Base-by-base conservation (phyloP, 2,329 filamentous ascomycete species). In the Fusarium scirpi region DNA sequence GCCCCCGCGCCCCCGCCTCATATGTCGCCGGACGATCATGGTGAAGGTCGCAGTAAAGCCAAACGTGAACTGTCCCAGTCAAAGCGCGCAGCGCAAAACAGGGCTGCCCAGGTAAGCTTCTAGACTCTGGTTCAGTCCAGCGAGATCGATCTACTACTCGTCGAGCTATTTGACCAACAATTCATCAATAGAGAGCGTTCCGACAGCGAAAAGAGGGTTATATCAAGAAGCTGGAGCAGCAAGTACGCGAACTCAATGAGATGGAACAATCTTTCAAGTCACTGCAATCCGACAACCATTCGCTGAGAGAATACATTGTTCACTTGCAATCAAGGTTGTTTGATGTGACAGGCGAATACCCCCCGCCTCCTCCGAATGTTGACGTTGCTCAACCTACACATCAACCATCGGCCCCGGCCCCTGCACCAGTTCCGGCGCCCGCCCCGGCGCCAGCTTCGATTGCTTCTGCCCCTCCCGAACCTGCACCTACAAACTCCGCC, bases 161-260 rank as follows among this genome's bases (percentile, higher is more conserved):
- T 45, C 41, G 44, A 58, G 30, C 16, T 44, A 10, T 24, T 44
- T 47, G 32, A 27, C 78, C 79, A 71, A 80, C 76, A 43, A 24
- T 51, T 41, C 11, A 20, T 57, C 24, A 56, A 71, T 75, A 99
- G 95, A 90, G 96, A 79, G 96, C 96, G 44, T 99, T 99, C 82
- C 93, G 96, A 44, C 94, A 98, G 82, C 92, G 96, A 69, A 99
- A 99, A 80, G 96, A 99, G 82, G 93, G 93, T 47, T 98, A 99
- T 80, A 99, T 99, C 80, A 97, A 97, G 84, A 97, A 97, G 80
- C 87, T 99, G 9, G 96, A 99, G 81, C 92, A 96, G 78, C 93
- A 98, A 79, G 94, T 98, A 54, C 91, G 93, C 76, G 93, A 96
- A 30, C 92, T 90, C 71, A 87, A 89, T 73, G 86, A 89, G 20